These are phyloP conservation scores for Diaporthe ampelina DNA, from an alignment of 2,329 filamentous ascomycete genomes.

Conservation along the genomic window DNA sequence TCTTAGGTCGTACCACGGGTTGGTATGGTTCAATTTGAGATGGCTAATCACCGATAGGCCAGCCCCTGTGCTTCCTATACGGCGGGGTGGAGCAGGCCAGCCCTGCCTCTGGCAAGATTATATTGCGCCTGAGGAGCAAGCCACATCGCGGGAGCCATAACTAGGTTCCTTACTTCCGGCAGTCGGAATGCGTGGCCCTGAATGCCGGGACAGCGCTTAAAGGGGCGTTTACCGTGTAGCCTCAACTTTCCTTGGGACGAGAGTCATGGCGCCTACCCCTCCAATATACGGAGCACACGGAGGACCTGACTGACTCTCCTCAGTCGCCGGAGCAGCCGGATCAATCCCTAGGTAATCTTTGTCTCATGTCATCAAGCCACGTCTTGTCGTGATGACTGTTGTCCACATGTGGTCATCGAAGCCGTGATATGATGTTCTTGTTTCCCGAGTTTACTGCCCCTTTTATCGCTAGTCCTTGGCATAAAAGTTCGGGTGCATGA, in stretches of 20 bases:
- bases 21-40: slow-evolving; percentile 16
- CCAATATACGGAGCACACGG: neutral
- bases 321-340: slow-evolving; percentile 19
- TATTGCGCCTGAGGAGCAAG: slow-evolving; percentile 18
- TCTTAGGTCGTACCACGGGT: neutral
- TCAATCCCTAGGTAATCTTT: neutral
- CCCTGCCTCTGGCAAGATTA: slow-evolving; percentile 1
- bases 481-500: neutral
- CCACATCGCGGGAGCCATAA: slow-evolving; percentile 25
- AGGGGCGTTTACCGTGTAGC: neutral
- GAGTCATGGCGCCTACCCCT: slow-evolving; percentile 17
- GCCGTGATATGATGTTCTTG: neutral
- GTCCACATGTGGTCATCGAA: neutral
- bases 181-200: slow-evolving; percentile 22
- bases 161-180: slow-evolving; percentile 11
- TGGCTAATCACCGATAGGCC: slow-evolving; percentile 32
- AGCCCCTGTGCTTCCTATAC: slow-evolving; percentile 21
- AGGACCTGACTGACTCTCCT: neutral
- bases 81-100: slow-evolving; percentile 11
- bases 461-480: neutral
- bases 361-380: slow-evolving; percentile 11
- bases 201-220: neutral
- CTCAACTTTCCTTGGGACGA: neutral
- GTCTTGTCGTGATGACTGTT: neutral
- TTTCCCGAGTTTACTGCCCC: neutral